A percentile compares a stretch with the other conserved stretches of the same genome.
Evolutionary conservation across 192 early-diverging fungal genomes (phyloP).

Genomic region (Backusella luteola): DNA sequence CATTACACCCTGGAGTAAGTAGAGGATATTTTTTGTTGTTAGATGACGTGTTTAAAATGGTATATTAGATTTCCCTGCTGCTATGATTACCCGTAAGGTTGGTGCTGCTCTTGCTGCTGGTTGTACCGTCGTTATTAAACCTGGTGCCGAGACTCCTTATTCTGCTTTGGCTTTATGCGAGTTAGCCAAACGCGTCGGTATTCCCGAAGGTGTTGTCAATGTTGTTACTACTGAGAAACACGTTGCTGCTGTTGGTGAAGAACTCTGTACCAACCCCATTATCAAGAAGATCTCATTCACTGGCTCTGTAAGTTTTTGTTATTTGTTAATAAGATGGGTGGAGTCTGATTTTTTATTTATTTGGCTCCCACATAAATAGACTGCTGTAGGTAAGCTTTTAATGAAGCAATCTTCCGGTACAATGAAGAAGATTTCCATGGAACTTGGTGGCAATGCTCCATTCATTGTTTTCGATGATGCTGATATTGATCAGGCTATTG

Average conservation of each 20-base stretch:
- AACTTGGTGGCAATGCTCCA: slow-evolving; percentile 87
- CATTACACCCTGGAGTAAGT: slow-evolving; percentile 71
- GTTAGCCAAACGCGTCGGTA: slow-evolving; percentile 52
- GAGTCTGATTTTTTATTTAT: background rate
- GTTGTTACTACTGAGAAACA: slow-evolving; percentile 61
- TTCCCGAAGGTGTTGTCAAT: slow-evolving; percentile 73
- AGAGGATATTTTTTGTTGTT: background rate
- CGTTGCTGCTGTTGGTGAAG: slow-evolving; percentile 56
- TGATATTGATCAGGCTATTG: slow-evolving; percentile 68
- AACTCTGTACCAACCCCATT: slow-evolving; percentile 54
- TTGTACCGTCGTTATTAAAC: slow-evolving; percentile 75
- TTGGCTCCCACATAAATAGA: slow-evolving; percentile 29
- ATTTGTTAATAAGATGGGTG: background rate
- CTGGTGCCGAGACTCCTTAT: slow-evolving; percentile 58
- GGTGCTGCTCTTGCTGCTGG: slow-evolving; percentile 80
- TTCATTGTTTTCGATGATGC: slow-evolving; percentile 79
- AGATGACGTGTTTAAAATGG: background rate
- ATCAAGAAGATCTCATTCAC: slow-evolving; percentile 78
- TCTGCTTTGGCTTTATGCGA: slow-evolving; percentile 57
- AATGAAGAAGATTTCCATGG: slow-evolving; percentile 79
- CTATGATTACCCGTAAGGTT: slow-evolving; percentile 80
- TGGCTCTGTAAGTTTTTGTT: slow-evolving; percentile 55
- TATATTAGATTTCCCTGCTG: slow-evolving; percentile 74
- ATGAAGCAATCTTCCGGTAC: slow-evolving; percentile 58
- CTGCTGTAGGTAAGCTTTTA: slow-evolving; percentile 65